These are phyloP conservation scores for Fusarium sambucinum DNA, from an alignment of 2,329 filamentous ascomycete species.

Conservation along the genomic window DNA sequence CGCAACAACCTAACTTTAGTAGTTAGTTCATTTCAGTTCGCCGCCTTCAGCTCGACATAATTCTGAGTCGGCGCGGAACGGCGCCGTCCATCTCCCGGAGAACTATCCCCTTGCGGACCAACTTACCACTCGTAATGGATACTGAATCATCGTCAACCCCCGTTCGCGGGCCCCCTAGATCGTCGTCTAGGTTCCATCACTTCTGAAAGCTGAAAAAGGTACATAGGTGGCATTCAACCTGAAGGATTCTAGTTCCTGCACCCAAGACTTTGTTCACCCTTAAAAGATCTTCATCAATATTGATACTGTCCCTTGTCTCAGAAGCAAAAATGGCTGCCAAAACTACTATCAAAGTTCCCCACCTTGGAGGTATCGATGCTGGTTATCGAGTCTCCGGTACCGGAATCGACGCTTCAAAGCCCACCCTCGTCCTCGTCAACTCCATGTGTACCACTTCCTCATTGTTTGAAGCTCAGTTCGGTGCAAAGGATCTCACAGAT, in stretches of 20 bases:
- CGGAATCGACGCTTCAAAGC: conserved; percentile 62
- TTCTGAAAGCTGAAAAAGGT: neutral
- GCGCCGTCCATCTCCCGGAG: conserved; percentile 26
- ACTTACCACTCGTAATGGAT: conserved; percentile 16
- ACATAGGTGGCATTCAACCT: neutral
- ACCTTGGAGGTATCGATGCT: conserved; percentile 61
- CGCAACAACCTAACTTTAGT: conserved; percentile 3
- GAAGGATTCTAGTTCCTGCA: neutral
- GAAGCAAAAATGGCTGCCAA: conserved; percentile 51
- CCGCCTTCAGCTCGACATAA: neutral
- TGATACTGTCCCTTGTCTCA: neutral
- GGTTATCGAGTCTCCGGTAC: conserved; percentile 59
- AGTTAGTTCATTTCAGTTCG: neutral
- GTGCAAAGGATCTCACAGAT: conserved; percentile 54
- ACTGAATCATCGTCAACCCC: neutral
- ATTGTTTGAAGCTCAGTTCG: conserved; percentile 60
- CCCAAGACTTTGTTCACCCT: neutral
- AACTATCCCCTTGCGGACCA: conserved; percentile 18
- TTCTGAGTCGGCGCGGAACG: conserved; percentile 23
- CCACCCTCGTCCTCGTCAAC: conserved; percentile 65
- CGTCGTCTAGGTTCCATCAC: conserved; percentile 3
- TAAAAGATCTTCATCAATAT: conserved; percentile 2
- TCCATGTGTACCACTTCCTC: conserved; percentile 63
- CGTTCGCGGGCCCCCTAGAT: conserved; percentile 23
- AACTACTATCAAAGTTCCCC: conserved; percentile 60